These are phyloP conservation scores for Delitschia confertaspora DNA, from an alignment of 495 filamentous ascomycete genomes.

Conservation along the genomic window DNA sequence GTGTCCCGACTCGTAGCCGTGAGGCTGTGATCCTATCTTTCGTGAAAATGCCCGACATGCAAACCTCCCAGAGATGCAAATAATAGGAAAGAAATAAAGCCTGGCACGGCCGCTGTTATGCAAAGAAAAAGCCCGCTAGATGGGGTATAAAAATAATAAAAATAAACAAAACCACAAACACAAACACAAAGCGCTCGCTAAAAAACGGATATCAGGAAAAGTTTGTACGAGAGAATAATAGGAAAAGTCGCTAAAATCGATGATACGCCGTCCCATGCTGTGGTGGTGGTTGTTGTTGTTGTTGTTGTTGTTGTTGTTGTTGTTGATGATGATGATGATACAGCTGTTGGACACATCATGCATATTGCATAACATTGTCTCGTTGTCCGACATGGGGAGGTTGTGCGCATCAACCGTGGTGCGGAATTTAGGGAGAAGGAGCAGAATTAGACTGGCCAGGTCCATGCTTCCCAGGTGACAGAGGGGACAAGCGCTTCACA, in stretches of 20 bases:
- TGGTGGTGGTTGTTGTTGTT: too few relatives aligned
- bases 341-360: slow-evolving; percentile 28
- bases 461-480: slow-evolving; percentile 25
- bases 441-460: slow-evolving; percentile 19
- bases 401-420: slow-evolving; percentile 25
- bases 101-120: slow-evolving; percentile 28
- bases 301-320: too few relatives aligned
- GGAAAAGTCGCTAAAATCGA: slow-evolving; percentile 23
- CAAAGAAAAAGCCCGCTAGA: slow-evolving; percentile 17
- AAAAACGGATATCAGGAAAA: slow-evolving; percentile 31
- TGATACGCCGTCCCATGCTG: slow-evolving; percentile 29
- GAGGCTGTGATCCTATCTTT: slow-evolving; percentile 52
- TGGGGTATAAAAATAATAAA: slow-evolving; percentile 15
- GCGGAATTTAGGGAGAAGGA: slow-evolving; percentile 16
- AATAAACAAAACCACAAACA: slow-evolving; percentile 19
- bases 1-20: slow-evolving; percentile 49
- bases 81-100: slow-evolving; percentile 37
- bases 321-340: too few relatives aligned
- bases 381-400: slow-evolving; percentile 30
- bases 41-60: slow-evolving; percentile 43
- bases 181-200: too few relatives aligned
- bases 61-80: slow-evolving; percentile 38
- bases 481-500: slow-evolving; percentile 12
- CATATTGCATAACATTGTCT: slow-evolving; percentile 36
- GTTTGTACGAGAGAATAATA: slow-evolving; percentile 27